phyloP scores from a whole-genome alignment of 2,329 filamentous ascomycete species.

The Aspergillus unguis region DNA sequence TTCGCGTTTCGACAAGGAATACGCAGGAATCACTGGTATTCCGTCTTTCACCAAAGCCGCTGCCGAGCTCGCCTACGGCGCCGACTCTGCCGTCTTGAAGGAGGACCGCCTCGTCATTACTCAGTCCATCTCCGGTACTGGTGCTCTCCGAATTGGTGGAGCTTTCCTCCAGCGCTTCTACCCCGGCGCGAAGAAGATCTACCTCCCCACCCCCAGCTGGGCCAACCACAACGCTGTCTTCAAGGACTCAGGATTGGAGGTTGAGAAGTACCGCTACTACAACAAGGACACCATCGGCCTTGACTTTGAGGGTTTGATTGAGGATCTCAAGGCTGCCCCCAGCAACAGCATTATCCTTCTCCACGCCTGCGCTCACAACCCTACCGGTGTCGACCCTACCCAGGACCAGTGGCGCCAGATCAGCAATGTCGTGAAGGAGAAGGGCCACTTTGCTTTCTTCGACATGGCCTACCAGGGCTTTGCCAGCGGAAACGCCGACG shows the following conservation, averaged over 20 bases:
- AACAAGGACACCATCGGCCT: conserved; percentile 98
- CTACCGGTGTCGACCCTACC: conserved; percentile 92
- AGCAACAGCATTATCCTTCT: conserved; percentile 86
- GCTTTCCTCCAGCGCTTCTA: conserved; percentile 91
- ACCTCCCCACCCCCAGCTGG: conserved; percentile 95
- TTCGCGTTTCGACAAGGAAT: conserved; percentile 86
- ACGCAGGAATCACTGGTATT: conserved; percentile 94
- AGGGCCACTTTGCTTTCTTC: conserved; percentile 92
- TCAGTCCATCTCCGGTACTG: conserved; percentile 97
- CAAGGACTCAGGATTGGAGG: conserved; percentile 83
- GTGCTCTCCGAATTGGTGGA: conserved; percentile 89
- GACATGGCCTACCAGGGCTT: conserved; percentile 99
- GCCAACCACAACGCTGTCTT: conserved; percentile 98
- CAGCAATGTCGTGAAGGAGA: conserved; percentile 77
- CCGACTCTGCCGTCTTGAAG: conserved; percentile 70
- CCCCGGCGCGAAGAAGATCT: conserved; percentile 89
- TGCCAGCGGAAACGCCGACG: conserved; percentile 84
- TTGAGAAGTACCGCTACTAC: conserved; percentile 97
- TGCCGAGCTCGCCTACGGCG: conserved; percentile 84
- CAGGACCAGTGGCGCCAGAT: conserved; percentile 90
- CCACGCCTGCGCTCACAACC: conserved; percentile 97
- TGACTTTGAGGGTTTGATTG: conserved; percentile 91
- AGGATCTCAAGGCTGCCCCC: conserved; percentile 84
- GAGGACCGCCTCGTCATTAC: conserved; percentile 81
- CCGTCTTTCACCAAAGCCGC: conserved; percentile 91